Conservation (phyloP, 2,329 filamentous ascomycete species). For the Diaporthe capsici region DNA sequence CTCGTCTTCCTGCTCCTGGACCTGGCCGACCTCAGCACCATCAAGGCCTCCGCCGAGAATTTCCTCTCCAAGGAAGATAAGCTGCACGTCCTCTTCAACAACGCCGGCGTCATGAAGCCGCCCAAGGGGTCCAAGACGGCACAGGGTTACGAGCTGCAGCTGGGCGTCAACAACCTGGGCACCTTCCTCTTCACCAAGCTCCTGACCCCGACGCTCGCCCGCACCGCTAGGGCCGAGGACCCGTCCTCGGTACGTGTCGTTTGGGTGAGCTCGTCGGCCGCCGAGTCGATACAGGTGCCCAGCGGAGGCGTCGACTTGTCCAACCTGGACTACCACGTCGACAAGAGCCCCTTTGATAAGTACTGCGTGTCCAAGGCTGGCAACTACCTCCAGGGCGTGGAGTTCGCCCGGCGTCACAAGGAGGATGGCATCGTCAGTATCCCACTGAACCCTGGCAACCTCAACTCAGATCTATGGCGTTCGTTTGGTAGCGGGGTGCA, state of each 20-base stretch:
- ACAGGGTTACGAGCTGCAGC: conserved; percentile 41
- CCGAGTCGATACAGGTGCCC: conserved; percentile 25
- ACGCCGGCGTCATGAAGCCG: conserved; percentile 55
- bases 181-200: conserved; percentile 41
- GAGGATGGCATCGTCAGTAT: conserved; percentile 47
- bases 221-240: conserved; percentile 23
- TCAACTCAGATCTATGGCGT: conserved; percentile 46
- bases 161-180: conserved; percentile 41
- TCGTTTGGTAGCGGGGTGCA: neutral
- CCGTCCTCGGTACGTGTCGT: conserved; percentile 38
- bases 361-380: conserved; percentile 49
- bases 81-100: conserved; percentile 57
- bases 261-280: conserved; percentile 37
- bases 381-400: conserved; percentile 44
- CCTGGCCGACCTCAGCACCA: conserved; percentile 47
- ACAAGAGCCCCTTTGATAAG: conserved; percentile 24
- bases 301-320: conserved; percentile 29
- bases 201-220: conserved; percentile 37
- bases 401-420: conserved; percentile 45
- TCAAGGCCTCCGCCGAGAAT: conserved; percentile 45
- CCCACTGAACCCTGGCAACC: conserved; percentile 48
- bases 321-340: conserved; percentile 38
- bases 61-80: conserved; percentile 46
- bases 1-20: conserved; percentile 55
- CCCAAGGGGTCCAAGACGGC: conserved; percentile 48